Conservation (phyloP, 1,284 basidiomycete genomes). For the Albatrellus sp. region DNA sequence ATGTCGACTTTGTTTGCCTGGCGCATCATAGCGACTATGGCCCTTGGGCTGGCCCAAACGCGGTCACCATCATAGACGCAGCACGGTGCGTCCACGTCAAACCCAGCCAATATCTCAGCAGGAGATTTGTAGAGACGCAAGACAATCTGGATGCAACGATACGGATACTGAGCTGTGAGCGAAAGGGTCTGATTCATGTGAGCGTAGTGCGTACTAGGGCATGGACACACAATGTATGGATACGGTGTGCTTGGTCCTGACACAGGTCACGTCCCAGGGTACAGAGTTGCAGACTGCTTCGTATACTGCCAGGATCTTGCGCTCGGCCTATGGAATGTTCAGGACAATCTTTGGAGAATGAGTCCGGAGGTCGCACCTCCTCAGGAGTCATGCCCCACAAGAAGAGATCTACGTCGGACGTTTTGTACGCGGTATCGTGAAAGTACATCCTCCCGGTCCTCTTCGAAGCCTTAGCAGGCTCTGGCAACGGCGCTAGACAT, state of each 20-base stretch:
- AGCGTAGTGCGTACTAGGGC: neutral
- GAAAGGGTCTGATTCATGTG: conserved; percentile 21
- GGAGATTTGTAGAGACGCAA: conserved; percentile 22
- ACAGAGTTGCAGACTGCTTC: conserved; percentile 49
- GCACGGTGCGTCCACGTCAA: conserved; percentile 49
- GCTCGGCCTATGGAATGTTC: conserved; percentile 31
- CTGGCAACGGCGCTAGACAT: conserved; percentile 36
- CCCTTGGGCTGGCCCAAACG: conserved; percentile 45
- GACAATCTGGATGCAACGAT: conserved; percentile 37
- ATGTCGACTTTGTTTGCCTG: conserved; percentile 49
- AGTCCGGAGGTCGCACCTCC: neutral
- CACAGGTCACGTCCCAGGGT: conserved; percentile 52
- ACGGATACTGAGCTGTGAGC: conserved; percentile 41
- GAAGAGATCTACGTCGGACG: conserved; percentile 53
- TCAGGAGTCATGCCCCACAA: conserved; percentile 28
- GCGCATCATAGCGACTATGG: conserved; percentile 44
- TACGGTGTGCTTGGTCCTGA: conserved; percentile 48
- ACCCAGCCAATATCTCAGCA: conserved; percentile 48
- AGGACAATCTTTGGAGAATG: neutral
- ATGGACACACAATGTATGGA: conserved; percentile 34
- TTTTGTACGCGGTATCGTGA: conserved; percentile 38
- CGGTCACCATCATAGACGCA: conserved; percentile 41
- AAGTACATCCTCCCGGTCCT: conserved; percentile 41
- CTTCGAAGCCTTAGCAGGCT: conserved; percentile 34
- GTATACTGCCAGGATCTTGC: conserved; percentile 42